A percentile compares a stretch with the other conserved stretches of the same genome.
These are phyloP conservation scores for Calendula officinalis DNA, from an alignment of 129 eudicot species.

Conservation along the genomic window DNA sequence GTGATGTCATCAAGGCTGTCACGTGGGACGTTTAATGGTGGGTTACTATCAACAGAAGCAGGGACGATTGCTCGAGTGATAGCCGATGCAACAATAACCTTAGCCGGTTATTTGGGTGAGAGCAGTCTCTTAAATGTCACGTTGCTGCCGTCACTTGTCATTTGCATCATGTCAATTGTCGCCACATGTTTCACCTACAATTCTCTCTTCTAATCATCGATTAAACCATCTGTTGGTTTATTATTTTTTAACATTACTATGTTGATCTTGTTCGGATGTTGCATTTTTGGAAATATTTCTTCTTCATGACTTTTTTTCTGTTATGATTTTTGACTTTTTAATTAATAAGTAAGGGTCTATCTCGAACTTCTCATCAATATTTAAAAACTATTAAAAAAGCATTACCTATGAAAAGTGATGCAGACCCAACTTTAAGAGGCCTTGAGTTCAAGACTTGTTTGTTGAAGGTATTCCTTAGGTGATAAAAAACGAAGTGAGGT, in stretches of 20 bases:
- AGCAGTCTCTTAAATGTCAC: conserved; percentile 62
- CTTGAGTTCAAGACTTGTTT: too few species aligned
- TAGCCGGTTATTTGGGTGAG: conserved; percentile 70
- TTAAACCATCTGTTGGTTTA: background rate
- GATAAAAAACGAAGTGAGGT: too few species aligned
- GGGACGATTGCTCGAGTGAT: conserved; percentile 95
- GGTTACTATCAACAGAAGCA: conserved; percentile 87
- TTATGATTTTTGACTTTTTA: background rate
- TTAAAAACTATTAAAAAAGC: too few species aligned
- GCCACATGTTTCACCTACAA: conserved; percentile 94
- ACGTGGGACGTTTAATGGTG: conserved; percentile 95
- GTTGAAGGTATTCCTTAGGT: too few species aligned
- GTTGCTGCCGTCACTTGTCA: conserved; percentile 69
- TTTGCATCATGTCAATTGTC: conserved; percentile 70
- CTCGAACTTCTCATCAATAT: background rate
- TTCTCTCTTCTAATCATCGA: conserved; percentile 59
- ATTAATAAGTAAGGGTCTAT: background rate
- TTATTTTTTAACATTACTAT: conserved; percentile 6
- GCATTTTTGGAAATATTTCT: conserved; percentile 20
- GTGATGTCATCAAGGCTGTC: conserved; percentile 99
- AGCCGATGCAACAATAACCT: conserved; percentile 84
- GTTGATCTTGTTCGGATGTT: conserved; percentile 20
- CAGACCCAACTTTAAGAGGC: too few species aligned
- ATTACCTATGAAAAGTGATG: too few species aligned
- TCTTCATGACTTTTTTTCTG: background rate